Evolutionary conservation across 169 alveolate genomes (phyloP).

Genomic region (Toxoplasma gondii): DNA sequence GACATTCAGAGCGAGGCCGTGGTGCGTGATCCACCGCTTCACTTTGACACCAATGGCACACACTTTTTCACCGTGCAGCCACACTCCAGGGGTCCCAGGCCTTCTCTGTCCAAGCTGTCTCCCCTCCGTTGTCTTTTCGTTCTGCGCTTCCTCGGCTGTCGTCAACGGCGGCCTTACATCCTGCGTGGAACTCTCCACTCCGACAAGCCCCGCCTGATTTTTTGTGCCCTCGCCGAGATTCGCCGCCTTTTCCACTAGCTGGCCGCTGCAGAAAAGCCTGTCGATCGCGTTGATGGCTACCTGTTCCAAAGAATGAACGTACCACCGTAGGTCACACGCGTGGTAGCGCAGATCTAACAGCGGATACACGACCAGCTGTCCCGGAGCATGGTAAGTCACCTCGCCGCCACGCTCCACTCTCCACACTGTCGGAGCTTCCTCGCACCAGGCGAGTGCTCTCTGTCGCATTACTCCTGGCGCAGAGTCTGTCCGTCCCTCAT

Average conservation of each 20-base stretch:
- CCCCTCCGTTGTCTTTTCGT: background rate
- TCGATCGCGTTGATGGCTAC: constrained; percentile 43
- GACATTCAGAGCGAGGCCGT: constrained; percentile 78
- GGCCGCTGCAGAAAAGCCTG: constrained; percentile 34
- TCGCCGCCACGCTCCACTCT: constrained; percentile 80
- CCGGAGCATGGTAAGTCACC: constrained; percentile 80
- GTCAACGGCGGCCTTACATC: background rate
- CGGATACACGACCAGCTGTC: constrained; percentile 77
- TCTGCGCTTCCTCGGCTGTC: background rate
- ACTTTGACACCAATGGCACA: constrained; percentile 74
- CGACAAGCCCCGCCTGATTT: background rate
- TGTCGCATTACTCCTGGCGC: constrained; percentile 47
- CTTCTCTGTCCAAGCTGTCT: background rate
- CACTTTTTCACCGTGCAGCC: constrained; percentile 69
- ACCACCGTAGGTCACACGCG: constrained; percentile 49
- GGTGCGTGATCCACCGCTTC: constrained; percentile 73
- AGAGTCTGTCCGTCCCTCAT: constrained; percentile 53
- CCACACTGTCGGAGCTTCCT: constrained; percentile 62
- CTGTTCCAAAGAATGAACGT: constrained; percentile 49
- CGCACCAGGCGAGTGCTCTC: constrained; percentile 24
- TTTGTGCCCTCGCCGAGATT: constrained; percentile 15
- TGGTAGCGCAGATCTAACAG: constrained; percentile 73
- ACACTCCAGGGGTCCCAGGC: constrained; percentile 71
- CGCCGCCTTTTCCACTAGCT: background rate
- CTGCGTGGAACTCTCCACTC: background rate